Evolutionary conservation across 1,139 yeast species (phyloP), one percentile per base, ranked within the genome.

Genomic region (Kodamaea fungicola): DNA sequence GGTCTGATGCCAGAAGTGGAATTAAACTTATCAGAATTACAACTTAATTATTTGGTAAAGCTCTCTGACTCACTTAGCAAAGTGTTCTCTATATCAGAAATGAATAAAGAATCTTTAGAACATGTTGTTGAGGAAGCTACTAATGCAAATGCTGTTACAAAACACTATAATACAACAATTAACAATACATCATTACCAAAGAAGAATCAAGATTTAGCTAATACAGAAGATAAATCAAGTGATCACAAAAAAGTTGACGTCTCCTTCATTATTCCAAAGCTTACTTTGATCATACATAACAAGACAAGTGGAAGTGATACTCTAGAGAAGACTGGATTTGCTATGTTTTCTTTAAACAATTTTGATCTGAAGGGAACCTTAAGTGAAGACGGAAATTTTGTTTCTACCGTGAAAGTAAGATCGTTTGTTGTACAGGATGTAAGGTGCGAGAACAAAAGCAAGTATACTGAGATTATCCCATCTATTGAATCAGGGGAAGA

Each of bases 401-500:
- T 67, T 5, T 74, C 90, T 0, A 81, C 80, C 39, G 54, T 89
- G 10, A 78, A 76, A 33, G 71, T 89, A 22, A 76, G 78, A 29
- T 80, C 96, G 0, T 84, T 94, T 52, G 78, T 83, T 2, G 87
- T 90, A 1, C 76, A 76, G 41, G 98, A 92, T 60, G 76, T 80
- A 3, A 71, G 98, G 47, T 55, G 62, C 24, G 63, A 64, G 8
- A 76, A 75, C 22, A 77, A 73, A 12, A 90, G 86, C 60, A 77
- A 77, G 51, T 92, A 87, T 58, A 74, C 83, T 0, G 84, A 89
- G 44, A 79, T 92, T 26, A 82, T 94, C 32, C 97, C 97, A 1
- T 76, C 78, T 21, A 73, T 76, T 2, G 62, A 70, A 3, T 77
- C 79, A 30, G 79, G 76, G 2, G 78, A 78, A 24, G 71, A 85